Percentiles rank a stretch among this genome's conserved stretches.
Conservation (phyloP, 345 rosid genomes). For the Arabidopsis arenosa region DNA sequence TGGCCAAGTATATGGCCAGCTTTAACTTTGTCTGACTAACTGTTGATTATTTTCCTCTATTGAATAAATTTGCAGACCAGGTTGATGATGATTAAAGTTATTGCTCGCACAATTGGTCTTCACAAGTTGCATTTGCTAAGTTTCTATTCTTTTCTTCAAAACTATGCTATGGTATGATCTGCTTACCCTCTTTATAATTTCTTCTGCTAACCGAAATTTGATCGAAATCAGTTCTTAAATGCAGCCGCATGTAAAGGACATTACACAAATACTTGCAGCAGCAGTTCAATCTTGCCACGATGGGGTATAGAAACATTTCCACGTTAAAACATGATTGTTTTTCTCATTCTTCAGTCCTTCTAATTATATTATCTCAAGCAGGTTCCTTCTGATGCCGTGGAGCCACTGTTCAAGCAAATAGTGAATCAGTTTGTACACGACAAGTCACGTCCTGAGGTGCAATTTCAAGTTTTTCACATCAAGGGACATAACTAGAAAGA, state of each 20-base stretch:
- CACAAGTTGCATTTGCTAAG: conserved; percentile 79
- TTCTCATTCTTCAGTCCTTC: conserved; percentile 8
- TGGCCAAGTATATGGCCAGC: no score
- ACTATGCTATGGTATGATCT: conserved; percentile 74
- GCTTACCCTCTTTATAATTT: neutral
- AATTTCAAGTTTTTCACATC: conserved; percentile 23
- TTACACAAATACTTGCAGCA: conserved; percentile 91
- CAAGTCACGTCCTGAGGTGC: conserved; percentile 89
- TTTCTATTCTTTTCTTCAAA: conserved; percentile 80
- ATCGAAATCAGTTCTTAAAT: conserved; percentile 30
- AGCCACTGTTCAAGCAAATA: conserved; percentile 88
- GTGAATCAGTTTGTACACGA: conserved; percentile 96
- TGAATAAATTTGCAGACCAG: conserved; percentile 64
- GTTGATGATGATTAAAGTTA: conserved; percentile 91
- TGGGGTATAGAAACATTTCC: conserved; percentile 64
- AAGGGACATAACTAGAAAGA: conserved; percentile 16
- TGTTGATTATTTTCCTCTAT: neutral
- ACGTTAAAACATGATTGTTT: neutral
- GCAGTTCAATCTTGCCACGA: conserved; percentile 98
- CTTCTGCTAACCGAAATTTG: conserved; percentile 18
- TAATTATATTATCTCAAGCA: conserved; percentile 38
- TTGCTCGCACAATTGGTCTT: conserved; percentile 90
- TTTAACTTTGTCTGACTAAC: no score
- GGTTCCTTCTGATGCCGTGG: conserved; percentile 99
- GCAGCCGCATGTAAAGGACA: conserved; percentile 95